A percentile compares a stretch with the other conserved stretches of the same genome.
Conservation (phyloP, 305 asterid genomes). For the Plantago lanceolata region DNA sequence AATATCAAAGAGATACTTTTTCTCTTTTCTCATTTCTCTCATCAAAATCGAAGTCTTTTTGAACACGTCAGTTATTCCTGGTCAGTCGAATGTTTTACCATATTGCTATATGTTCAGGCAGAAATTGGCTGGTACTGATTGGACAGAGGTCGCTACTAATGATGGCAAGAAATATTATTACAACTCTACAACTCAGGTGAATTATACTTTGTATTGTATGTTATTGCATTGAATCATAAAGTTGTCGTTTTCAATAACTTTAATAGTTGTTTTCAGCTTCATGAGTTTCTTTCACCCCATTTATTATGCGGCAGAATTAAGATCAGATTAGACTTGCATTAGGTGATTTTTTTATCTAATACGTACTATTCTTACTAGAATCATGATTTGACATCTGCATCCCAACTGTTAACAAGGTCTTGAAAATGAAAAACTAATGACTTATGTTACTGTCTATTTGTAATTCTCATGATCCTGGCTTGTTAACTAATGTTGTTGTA, state of each 20-base stretch:
- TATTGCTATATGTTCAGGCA: conserved; percentile 52
- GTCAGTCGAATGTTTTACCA: conserved; percentile 12
- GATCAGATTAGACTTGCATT: too few relatives aligned
- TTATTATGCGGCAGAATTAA: too few relatives aligned
- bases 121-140: conserved; percentile 78
- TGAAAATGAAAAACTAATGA: too few relatives aligned
- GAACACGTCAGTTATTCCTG: neutral
- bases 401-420: neutral
- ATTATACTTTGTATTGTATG: neutral
- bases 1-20: neutral
- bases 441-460: conserved; percentile 8
- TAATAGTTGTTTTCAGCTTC: neutral
- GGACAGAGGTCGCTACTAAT: conserved; percentile 81
- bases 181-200: conserved; percentile 73
- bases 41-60: neutral
- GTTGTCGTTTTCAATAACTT: conserved; percentile 10
- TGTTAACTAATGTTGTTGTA: conserved; percentile 14
- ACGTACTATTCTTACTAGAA: too few relatives aligned
- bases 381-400: too few relatives aligned
- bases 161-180: conserved; percentile 86
- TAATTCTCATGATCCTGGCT: conserved; percentile 14
- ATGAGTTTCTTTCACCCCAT: neutral
- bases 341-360: too few relatives aligned
- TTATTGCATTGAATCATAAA: conserved; percentile 3
- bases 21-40: neutral